Evolutionary conservation across 345 rosid genomes (phyloP), one percentile per base, ranked within the genome.

Genomic region (Salix brachista): DNA sequence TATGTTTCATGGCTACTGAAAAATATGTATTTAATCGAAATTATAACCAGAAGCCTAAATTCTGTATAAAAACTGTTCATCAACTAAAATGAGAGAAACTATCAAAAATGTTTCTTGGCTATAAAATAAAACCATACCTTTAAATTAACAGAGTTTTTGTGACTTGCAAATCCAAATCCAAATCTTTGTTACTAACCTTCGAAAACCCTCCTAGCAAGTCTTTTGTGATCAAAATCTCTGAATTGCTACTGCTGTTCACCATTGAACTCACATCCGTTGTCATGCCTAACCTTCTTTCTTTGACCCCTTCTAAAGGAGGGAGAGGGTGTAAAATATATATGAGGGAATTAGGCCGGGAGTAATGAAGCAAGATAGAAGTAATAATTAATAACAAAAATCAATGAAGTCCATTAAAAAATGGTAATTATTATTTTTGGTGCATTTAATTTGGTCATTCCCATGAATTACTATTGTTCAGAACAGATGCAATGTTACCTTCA

Each of bases 201-300:
- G 87, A 84, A 46, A 81, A 74, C 30, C 70, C 79, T 52, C 87
- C 79, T 18, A 81, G 83, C 71, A 84, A 77, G 61, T 84, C 85
- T 69, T 74, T 61, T 10, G 87, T 84, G 12, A 71, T 74, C 66
- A 79, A 62, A 44, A 79, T 77, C 69, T 81, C 83, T 0, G 81
- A 69, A 73, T 71, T 78, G n/a, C 75, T 14, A 50, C 25, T 54
- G 4, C 39, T 50, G 28, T 69, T 65, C 26, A 80, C 60, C 69
- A 75, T 14, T 7, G 71, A 75, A 18, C 78, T 75, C 50, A 48
- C 78, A 13, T 66, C 77, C 16, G 65, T 65, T 30, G 32, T 13
- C 71, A 46, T 74, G 25, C 23, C 52, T 30, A 28, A 62, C 67
- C 34, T 62, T 62, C 21, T 19, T 19, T 52, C 36, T 30, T 19